Evolutionary conservation across 1,284 basidiomycete genomes (phyloP).

Genomic region (Apiotrichum brassicae): DNA sequence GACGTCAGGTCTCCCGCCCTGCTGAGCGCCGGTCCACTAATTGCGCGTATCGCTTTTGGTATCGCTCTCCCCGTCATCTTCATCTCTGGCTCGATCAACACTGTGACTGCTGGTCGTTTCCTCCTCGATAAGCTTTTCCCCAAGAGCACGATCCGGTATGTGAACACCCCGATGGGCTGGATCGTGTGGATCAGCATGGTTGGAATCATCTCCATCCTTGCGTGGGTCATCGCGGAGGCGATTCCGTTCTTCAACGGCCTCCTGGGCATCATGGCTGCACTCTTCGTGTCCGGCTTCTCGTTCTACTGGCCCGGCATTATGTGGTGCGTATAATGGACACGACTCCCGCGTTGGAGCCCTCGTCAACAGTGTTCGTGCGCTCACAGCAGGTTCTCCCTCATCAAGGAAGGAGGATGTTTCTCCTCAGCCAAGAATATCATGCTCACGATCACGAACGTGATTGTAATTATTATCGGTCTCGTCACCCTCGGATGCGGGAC

Average conservation of each 20-base stretch:
- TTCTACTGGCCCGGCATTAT: conserved; percentile 15
- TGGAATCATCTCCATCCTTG: conserved; percentile 1
- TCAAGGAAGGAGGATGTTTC: conserved; percentile 12
- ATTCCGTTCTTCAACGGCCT: conserved; percentile 38
- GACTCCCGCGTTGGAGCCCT: too few relatives aligned
- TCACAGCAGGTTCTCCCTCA: conserved; percentile 6
- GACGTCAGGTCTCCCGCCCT: conserved; percentile 8
- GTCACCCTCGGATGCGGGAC: conserved; percentile 9
- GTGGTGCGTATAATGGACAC: too few relatives aligned
- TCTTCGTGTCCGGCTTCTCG: conserved; percentile 16
- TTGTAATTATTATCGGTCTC: conserved; percentile 10
- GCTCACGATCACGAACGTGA: conserved; percentile 6
- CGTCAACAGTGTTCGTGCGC: too few relatives aligned
- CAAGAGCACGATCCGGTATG: conserved; percentile 24
- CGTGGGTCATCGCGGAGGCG: conserved; percentile 17
- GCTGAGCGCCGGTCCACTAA: conserved; percentile 9
- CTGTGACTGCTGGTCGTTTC: conserved; percentile 8
- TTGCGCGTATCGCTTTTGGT: conserved; percentile 13
- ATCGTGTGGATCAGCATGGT: conserved; percentile 50
- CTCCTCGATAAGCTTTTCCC: conserved; percentile 8
- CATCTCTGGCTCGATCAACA: conserved; percentile 16
- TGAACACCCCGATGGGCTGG: conserved; percentile 32
- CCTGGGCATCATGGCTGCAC: conserved; percentile 29
- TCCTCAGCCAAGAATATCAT: conserved; percentile 3
- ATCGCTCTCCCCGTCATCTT: conserved; percentile 18